These are phyloP conservation scores for Saccharum hybrid DNA, from an alignment of 202 grass and related monocot species.

Conservation along the genomic window DNA sequence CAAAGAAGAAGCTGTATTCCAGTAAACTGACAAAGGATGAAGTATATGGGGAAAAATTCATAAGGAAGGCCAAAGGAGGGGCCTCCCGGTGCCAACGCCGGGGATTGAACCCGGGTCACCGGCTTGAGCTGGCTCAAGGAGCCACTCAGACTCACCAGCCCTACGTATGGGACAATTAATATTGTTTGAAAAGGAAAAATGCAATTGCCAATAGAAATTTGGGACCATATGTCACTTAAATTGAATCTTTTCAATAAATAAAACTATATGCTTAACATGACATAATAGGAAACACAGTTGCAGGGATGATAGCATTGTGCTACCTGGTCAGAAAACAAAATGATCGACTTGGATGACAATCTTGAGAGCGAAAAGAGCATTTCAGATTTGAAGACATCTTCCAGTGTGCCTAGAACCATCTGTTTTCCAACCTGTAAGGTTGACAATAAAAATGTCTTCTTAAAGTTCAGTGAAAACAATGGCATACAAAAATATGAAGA, in stretches of 20 bases:
- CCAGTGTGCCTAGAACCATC: conserved; percentile 50
- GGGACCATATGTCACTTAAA: neutral
- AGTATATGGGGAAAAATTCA: neutral
- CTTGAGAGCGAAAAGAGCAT: conserved; percentile 75
- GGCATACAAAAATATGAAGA: conserved; percentile 28
- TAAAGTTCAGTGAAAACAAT: neutral
- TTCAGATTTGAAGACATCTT: conserved; percentile 72
- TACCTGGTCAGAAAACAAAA: conserved; percentile 72
- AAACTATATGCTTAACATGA: neutral
- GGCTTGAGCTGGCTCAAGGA: neutral
- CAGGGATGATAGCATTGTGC: conserved; percentile 13
- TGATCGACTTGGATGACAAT: conserved; percentile 65
- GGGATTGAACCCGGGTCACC: neutral
- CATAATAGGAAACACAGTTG: conserved; percentile 24
- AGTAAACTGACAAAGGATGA: conserved; percentile 12
- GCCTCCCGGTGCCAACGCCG: neutral
- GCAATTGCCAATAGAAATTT: neutral
- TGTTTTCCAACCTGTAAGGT: conserved; percentile 67
- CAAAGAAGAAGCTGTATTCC: conserved; percentile 2
- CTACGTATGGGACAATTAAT: neutral
- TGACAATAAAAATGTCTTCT: neutral
- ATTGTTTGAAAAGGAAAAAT: neutral
- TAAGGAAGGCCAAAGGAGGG: neutral
- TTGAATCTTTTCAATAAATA: neutral
- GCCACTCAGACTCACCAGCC: neutral